Evolutionary conservation across 2,329 filamentous ascomycete genomes (phyloP).

Genomic region (Diplodia sapinea): DNA sequence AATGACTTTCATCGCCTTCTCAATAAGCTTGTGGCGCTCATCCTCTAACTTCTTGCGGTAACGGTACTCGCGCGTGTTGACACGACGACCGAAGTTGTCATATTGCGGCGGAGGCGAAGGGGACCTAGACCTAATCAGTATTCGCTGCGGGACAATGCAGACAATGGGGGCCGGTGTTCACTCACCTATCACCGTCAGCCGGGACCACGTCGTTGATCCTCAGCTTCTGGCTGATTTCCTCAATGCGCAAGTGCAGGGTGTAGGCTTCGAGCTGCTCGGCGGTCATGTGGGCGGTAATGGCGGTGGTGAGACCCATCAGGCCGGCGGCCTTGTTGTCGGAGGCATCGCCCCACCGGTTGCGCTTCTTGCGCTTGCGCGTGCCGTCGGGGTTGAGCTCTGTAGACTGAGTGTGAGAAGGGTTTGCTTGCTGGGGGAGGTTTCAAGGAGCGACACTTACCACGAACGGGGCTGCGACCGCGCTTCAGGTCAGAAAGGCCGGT

Average conservation of each 20-base stretch:
- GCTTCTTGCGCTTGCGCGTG: conserved; percentile 90
- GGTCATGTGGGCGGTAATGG: conserved; percentile 97
- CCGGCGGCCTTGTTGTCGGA: conserved; percentile 98
- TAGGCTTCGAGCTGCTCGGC: conserved; percentile 98
- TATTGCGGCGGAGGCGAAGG: conserved; percentile 96
- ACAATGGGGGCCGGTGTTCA: conserved; percentile 34
- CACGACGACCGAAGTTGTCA: conserved; percentile 98
- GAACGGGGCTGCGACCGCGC: conserved; percentile 90
- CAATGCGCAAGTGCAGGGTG: conserved; percentile 92
- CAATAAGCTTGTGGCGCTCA: conserved; percentile 97
- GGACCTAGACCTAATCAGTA: conserved; percentile 65
- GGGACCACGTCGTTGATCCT: conserved; percentile 99
- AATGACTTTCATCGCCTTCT: conserved; percentile 99
- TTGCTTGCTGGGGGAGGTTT: not conserved
- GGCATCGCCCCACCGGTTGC: conserved; percentile 97
- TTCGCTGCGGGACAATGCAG: not conserved
- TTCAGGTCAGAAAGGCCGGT: conserved; percentile 65
- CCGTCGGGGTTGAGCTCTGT: conserved; percentile 65
- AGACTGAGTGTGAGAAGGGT: not conserved
- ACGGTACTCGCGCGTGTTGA: conserved; percentile 98
- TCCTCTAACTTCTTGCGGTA: conserved; percentile 98
- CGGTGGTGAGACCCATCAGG: conserved; percentile 94
- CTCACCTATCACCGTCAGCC: conserved; percentile 91
- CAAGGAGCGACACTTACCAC: conserved; percentile 44
- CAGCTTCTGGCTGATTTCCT: conserved; percentile 99